Base-by-base conservation (phyloP, 768 basidiomycete genomes). In the Panellus pusillus region DNA sequence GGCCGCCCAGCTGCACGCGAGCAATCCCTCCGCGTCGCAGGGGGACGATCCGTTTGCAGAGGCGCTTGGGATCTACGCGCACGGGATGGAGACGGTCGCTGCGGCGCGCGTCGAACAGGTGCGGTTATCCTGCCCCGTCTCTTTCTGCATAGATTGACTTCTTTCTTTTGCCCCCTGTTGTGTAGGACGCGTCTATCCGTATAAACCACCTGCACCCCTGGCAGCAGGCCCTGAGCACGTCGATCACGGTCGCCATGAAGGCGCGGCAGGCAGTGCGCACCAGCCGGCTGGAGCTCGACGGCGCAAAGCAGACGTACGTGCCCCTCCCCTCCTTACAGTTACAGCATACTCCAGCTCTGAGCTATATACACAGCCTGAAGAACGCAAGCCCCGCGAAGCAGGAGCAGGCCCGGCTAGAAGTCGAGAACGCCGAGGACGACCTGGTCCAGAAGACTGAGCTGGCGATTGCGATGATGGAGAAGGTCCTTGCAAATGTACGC, bases 361-460 rank as follows among this genome's bases (percentile, higher is more conserved):
- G 32, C 15, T 7, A 24, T 6, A 19, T 39, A n/a, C 31, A 19
- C 60, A 95, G 93, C 8, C 71, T 97, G 62, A 97, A 97, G 80
- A 83, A 70, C 43, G 86, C 91, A 1, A 68, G 67, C 57, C 82
- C 89, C 0, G 72, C 83, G 8, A 91, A 78, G 73, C 92, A 95
- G 68, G 97, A 98, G 67, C 94, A 97, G 44, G 91, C 93, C 3
- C 78, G 91, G 44, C 82, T 97, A 17, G 92, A 95, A 62, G 90
- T 93, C 12, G 91, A 93, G 80, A 92, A 93, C 60, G 91, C 91
- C 5, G 91, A 93, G 64, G 97, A 99, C 68, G 93, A 96, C 69
- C 83, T 98, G 36, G 97, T 98, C 6, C 93, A 95, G 69, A 93
- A 93, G 79, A 99, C 97, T 15, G 97, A 99, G 71, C 90, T 95